Conservation (phyloP, 768 basidiomycete genomes). For the Favolaschia claudopus region DNA sequence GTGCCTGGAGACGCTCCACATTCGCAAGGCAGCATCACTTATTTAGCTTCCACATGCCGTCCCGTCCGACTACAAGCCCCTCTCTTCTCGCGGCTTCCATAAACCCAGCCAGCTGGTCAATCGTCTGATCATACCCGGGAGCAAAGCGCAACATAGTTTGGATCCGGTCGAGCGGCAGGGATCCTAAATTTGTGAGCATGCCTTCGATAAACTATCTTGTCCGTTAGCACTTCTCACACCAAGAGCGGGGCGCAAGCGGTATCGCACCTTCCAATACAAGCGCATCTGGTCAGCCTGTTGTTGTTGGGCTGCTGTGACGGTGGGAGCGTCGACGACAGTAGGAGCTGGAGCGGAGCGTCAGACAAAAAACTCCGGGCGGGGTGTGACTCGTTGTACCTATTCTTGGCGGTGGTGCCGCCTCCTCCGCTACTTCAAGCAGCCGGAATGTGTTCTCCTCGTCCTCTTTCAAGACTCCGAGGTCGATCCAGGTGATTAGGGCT, state of each 20-base stretch:
- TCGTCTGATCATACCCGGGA: conserved; percentile 79
- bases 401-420: conserved; percentile 39
- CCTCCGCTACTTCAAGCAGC: conserved; percentile 70
- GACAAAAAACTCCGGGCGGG: not conserved
- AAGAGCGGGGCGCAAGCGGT: not conserved
- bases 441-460: conserved; percentile 64
- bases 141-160: conserved; percentile 89
- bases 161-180: conserved; percentile 81
- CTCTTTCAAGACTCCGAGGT: conserved; percentile 82
- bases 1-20: not conserved
- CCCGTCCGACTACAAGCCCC: conserved; percentile 72
- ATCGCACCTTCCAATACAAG: conserved; percentile 83
- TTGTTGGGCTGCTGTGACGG: conserved; percentile 67
- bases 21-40: not conserved
- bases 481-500: conserved; percentile 85
- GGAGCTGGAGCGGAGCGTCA: conserved; percentile 25
- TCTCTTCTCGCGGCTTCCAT: conserved; percentile 85
- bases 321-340: conserved; percentile 49
- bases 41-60: conserved; percentile 72
- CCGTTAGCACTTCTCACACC: not conserved
- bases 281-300: conserved; percentile 87
- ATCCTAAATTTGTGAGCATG: conserved; percentile 88
- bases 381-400: conserved; percentile 33
- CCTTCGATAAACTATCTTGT: conserved; percentile 80
- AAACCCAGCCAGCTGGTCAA: conserved; percentile 80